Base-by-base conservation (phyloP, 2,329 filamentous ascomycete genomes). In the Beauveria brongniartii region DNA sequence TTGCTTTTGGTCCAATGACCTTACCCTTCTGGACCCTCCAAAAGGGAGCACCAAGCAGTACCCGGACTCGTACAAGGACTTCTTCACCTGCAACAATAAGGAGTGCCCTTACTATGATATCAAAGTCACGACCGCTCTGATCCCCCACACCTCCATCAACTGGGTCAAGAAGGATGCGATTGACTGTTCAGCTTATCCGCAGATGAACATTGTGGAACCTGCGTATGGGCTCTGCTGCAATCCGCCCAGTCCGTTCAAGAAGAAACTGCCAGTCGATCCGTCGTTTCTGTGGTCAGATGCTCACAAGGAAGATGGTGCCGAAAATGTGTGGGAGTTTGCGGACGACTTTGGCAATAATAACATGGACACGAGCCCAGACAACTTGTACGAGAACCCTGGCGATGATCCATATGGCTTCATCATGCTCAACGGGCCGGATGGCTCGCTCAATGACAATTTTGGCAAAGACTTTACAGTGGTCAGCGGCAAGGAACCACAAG, bases 361-460 rank as follows among this genome's bases (percentile, higher is more conserved):
- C 41, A 16, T 51, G 8, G 67, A 69, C 47, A 51, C 40, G 20
- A 53, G 30, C 18, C 59, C 66, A 40, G 62, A 63, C 50, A 52
- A 53, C 9, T 12, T 41, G 14, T 30, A 40, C n/a, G 30, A 37
- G 34, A 43, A 43, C 37, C 37, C 64, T 41, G 70, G 68, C 18
- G 59, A 43, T 5, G 70, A 72, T 60, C 58, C 70, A 1, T 71
- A 70, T 60, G 69, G 69, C 5, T 71, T 72, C 51, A 56, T 72
- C 14, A 71, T 71, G 68, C 64, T 72, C 7, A 63, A 72, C 59
- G 70, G 70, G 0, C 63, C 64, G 5, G 50, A 63, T 24, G 70
- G 64, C n/a, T 64, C 69, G 12, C 64, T 72, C 22, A 63, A 72
- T 56, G 62, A 66, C 56, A 60, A 59, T 20, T 72, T 72, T 54